Conservation (phyloP, 352 stramenopile genomes). For the Globisporangium radiosum region DNA sequence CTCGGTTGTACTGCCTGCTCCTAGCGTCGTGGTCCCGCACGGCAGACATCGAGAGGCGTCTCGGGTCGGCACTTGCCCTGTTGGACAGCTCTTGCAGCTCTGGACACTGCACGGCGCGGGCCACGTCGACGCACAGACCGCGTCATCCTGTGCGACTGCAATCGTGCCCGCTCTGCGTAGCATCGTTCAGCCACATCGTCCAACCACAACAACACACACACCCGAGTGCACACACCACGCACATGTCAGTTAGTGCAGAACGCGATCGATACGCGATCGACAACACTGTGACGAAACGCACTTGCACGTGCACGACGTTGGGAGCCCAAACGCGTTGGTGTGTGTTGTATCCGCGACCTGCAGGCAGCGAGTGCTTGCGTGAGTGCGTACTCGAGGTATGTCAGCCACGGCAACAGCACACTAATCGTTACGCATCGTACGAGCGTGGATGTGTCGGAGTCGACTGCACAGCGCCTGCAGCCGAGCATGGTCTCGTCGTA, state of each 20-base stretch:
- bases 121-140: conserved; percentile 49
- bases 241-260: too few species aligned
- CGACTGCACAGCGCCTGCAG: conserved; percentile 41
- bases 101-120: conserved; percentile 48
- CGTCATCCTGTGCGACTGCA: conserved; percentile 18
- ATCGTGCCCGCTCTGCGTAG: conserved; percentile 16
- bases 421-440: not conserved
- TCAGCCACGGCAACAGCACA: not conserved
- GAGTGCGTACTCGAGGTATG: not conserved
- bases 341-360: conserved; percentile 29
- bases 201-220: too few species aligned
- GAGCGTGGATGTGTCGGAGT: conserved; percentile 21
- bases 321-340: conserved; percentile 17
- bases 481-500: conserved; percentile 48
- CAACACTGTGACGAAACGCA: conserved; percentile 13
- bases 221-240: too few species aligned
- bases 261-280: not conserved
- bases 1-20: conserved; percentile 27
- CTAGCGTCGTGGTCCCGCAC: conserved; percentile 59
- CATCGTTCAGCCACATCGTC: not conserved
- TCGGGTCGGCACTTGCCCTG: conserved; percentile 27
- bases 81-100: conserved; percentile 32
- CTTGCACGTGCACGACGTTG: conserved; percentile 37
- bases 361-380: not conserved
- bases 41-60: conserved; percentile 42